Conservation (phyloP, 805 yeast species). For the Metschnikowia reukaufii region DNA sequence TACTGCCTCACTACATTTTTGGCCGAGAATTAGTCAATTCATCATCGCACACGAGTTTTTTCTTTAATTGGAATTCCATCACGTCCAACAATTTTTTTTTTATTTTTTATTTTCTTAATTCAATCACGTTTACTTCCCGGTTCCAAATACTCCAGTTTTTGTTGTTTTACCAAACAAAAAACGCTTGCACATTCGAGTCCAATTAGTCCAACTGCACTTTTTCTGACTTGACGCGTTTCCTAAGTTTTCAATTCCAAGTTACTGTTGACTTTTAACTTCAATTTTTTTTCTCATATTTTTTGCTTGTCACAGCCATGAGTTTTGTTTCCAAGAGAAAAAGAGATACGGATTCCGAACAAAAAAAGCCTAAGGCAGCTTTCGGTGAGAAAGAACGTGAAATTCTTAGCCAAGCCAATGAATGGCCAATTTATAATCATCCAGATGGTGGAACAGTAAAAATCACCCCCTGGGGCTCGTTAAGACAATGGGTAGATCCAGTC, state of each 20-base stretch:
- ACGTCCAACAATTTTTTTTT: too few species aligned
- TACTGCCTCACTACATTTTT: neutral
- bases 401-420: slow-evolving; percentile 34
- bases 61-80: neutral
- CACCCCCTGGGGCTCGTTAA: slow-evolving; percentile 62
- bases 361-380: slow-evolving; percentile 22
- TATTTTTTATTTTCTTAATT: neutral
- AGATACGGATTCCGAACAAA: slow-evolving; percentile 25
- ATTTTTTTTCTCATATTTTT: neutral
- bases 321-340: slow-evolving; percentile 24
- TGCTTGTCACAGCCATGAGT: neutral
- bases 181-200: neutral
- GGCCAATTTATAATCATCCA: slow-evolving; percentile 60
- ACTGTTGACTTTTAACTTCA: neutral
- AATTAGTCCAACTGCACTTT: neutral
- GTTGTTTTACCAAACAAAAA: too few species aligned
- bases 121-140: too few species aligned
- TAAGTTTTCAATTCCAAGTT: neutral
- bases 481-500: slow-evolving; percentile 42
- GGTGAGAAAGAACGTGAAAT: slow-evolving; percentile 21
- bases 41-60: neutral
- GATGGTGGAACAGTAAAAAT: slow-evolving; percentile 62
- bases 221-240: neutral
- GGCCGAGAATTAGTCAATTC: neutral
- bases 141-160: neutral